Evolutionary conservation across 2,329 filamentous ascomycete genomes (phyloP).

Genomic region (Pezicula neosporulosa): DNA sequence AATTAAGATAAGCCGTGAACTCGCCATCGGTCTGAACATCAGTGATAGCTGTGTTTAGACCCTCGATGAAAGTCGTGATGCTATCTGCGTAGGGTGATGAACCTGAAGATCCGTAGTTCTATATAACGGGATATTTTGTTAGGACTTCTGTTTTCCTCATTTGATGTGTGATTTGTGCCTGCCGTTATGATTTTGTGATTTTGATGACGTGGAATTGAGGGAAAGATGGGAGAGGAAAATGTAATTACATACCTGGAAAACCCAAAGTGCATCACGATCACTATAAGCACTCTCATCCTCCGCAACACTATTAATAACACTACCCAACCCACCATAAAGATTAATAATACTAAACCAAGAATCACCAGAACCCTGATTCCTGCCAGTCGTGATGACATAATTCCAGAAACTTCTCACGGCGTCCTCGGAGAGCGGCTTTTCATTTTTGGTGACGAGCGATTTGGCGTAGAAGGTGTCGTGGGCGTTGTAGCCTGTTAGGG

Average conservation of each 20-base stretch:
- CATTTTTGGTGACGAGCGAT: conserved; percentile 3
- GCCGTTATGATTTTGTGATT: no score
- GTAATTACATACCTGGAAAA: conserved; percentile 11
- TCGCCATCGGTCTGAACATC: conserved; percentile 20
- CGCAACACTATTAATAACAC: conserved; percentile 10
- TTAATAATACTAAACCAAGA: conserved; percentile 18
- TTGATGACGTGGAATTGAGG: no score
- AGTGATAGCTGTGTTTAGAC: conserved; percentile 13
- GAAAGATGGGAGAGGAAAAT: no score
- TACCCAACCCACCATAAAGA: conserved; percentile 16
- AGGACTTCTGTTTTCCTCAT: no score
- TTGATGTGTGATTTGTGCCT: no score
- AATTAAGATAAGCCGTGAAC: conserved; percentile 22
- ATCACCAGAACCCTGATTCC: not conserved
- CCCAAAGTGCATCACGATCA: conserved; percentile 17
- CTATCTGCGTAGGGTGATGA: conserved; percentile 8
- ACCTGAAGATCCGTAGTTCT: conserved; percentile 13
- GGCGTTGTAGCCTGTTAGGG: not conserved
- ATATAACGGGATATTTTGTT: no score
- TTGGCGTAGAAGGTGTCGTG: conserved; percentile 1
- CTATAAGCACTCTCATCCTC: conserved; percentile 8
- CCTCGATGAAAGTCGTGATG: conserved; percentile 10
- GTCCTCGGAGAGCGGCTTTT: conserved; percentile 4
- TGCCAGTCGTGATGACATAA: conserved; percentile 3
- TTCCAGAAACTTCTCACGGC: conserved; percentile 7